Conservation (phyloP, 139 green algal genomes). For the Dunaliella primolecta region DNA sequence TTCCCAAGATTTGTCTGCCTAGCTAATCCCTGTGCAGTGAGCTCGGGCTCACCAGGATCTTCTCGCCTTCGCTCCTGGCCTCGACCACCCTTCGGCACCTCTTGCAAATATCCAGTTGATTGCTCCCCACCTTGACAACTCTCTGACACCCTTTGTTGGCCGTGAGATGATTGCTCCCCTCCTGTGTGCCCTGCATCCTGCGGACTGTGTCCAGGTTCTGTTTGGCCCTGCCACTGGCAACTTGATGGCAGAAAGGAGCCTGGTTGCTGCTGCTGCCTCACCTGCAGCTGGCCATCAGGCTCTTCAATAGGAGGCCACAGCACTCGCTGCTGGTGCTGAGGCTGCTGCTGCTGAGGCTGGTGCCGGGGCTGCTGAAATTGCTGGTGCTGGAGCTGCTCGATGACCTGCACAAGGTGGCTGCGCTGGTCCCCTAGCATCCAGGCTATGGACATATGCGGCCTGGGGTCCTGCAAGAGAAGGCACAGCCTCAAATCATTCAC, state of each 20-base stretch:
- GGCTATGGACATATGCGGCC: background rate
- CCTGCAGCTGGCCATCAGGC: background rate
- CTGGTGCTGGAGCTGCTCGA: background rate
- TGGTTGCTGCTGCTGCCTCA: background rate
- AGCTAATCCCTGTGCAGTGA: too few species aligned
- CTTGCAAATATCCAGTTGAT: background rate
- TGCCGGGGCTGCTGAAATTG: too few species aligned
- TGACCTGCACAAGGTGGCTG: background rate
- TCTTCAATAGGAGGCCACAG: background rate
- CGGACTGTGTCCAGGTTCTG: too few species aligned
- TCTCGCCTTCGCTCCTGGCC: background rate
- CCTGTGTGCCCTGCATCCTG: too few species aligned
- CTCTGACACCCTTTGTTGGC: too few species aligned
- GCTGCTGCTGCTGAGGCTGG: too few species aligned
- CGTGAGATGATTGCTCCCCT: too few species aligned
- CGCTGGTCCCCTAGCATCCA: background rate
- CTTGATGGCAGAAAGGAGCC: background rate
- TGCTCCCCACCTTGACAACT: too few species aligned
- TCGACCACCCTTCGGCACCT: background rate
- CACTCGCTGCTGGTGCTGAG: background rate
- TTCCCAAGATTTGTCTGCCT: too few species aligned
- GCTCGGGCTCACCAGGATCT: too few species aligned
- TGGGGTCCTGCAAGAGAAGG: background rate
- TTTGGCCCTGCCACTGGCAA: background rate
- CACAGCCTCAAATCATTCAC: too few species aligned